Base-by-base conservation (phyloP, 2,329 filamentous ascomycete genomes). In the Rhinocladiella similis region DNA sequence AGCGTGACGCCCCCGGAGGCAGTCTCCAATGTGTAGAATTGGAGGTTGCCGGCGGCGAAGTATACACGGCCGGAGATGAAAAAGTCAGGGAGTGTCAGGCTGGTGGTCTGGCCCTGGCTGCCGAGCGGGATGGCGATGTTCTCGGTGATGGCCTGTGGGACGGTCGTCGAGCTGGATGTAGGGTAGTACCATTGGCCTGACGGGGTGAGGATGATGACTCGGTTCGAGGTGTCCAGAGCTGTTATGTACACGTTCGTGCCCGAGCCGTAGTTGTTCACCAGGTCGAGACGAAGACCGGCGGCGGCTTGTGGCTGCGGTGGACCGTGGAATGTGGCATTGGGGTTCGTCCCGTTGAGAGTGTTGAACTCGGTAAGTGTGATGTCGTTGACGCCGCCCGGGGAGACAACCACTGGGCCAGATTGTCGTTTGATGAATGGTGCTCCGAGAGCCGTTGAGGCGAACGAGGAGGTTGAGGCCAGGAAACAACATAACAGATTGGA, bases 221-320 rank as follows among this genome's bases (percentile, higher is more conserved):
- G 69, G 2, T 65, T 63, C 1, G 69, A 68, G 14, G 70, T 61
- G 63, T 80, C 77, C 2, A 77, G 63, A 3, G 77, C 79, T 14
- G 74, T 73, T 35, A 81, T 68, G 59, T 81, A 81, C 0, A 75
- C 75, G 48, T 75, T 77, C 56, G 80, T 64, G 0, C 64, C 59
- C 3, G 69, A 72, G 12, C 61, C 60, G 41, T 77, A 71, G 59
- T 78, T 79, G 65, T 80, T 80, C 59, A 77, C 68, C 5, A 81
- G 63, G 38, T 49, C 47, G 5, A 49, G 22, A 20, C 33, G 25
- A 20, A 49, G 29, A 18, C 47, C 47, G 5, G 47, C 22, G n/a
- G 19, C 33, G 10, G 47, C 18, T 14, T 49, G 25, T 7, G 47
- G 47, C 25, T 27, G 47, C 9, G 47, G 47, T 6, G 47, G 47